Percentiles rank a stretch among this genome's conserved stretches.
Conservation (phyloP, 164 flowering plant genomes). For the Akebia trifoliata region DNA sequence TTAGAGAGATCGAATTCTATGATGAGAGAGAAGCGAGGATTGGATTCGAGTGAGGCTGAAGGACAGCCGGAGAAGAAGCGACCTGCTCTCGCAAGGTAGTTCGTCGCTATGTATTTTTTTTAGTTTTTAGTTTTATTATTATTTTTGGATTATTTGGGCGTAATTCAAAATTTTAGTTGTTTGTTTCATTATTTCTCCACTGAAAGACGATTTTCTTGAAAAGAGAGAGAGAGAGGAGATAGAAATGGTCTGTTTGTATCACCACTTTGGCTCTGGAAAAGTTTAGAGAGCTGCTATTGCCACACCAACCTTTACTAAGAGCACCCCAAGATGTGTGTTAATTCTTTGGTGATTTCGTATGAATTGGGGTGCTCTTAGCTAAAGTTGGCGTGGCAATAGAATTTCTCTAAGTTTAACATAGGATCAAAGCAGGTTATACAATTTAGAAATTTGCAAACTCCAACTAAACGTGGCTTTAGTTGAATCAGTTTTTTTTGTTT, state of each 20-base stretch:
- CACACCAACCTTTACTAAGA: too few species aligned
- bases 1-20: conserved; percentile 49
- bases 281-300: too few species aligned
- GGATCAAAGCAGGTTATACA: too few species aligned
- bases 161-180: too few species aligned
- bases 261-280: not conserved
- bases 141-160: too few species aligned
- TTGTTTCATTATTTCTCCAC: not conserved
- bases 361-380: too few species aligned
- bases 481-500: not conserved
- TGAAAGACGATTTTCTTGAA: not conserved
- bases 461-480: too few species aligned
- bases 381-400: too few species aligned
- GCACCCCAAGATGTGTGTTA: too few species aligned
- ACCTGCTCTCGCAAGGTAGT: conserved; percentile 83
- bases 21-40: conserved; percentile 52
- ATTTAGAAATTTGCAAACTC: too few species aligned
- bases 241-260: not conserved
- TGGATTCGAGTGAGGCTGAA: conserved; percentile 43
- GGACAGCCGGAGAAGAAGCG: conserved; percentile 70
- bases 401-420: too few species aligned
- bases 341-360: too few species aligned
- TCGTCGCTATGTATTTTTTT: conserved; percentile 22
- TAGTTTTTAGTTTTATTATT: not conserved
- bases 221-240: not conserved